Evolutionary conservation across 495 filamentous ascomycete species (phyloP).

Genomic region (Penicillium cataractarum): DNA sequence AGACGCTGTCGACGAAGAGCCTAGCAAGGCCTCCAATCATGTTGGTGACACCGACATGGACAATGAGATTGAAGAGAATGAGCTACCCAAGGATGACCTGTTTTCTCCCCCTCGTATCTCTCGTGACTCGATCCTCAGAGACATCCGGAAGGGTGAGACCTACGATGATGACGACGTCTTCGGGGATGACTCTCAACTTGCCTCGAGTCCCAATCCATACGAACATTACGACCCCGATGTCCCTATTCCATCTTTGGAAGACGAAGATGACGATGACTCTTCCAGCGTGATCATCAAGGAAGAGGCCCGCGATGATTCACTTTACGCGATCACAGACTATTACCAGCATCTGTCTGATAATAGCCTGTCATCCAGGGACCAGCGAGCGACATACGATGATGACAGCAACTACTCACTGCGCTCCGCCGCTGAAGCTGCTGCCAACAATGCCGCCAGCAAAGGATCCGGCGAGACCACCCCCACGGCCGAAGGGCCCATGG

Average conservation of each 20-base stretch:
- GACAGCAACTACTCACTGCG: slow-evolving; percentile 57
- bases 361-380: slow-evolving; percentile 48
- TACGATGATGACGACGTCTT: slow-evolving; percentile 60
- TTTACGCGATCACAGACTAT: slow-evolving; percentile 68
- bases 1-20: slow-evolving; percentile 7
- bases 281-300: slow-evolving; percentile 71
- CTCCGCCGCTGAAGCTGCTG: slow-evolving; percentile 34
- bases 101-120: slow-evolving; percentile 75
- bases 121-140: slow-evolving; percentile 87
- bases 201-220: slow-evolving; percentile 56
- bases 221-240: slow-evolving; percentile 76
- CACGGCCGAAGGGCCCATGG: slow-evolving; percentile 12
- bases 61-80: background rate
- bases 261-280: slow-evolving; percentile 58
- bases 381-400: slow-evolving; percentile 47
- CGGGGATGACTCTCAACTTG: slow-evolving; percentile 61
- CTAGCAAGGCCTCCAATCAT: background rate
- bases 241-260: slow-evolving; percentile 75
- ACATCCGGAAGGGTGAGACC: slow-evolving; percentile 73
- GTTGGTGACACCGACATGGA: background rate
- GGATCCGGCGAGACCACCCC: slow-evolving; percentile 41
- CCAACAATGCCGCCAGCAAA: slow-evolving; percentile 7
- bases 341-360: slow-evolving; percentile 54
- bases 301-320: slow-evolving; percentile 63
- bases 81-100: slow-evolving; percentile 19